These are phyloP conservation scores for Angomonas deanei DNA, from an alignment of 208 protist genomes.

Conservation along the genomic window DNA sequence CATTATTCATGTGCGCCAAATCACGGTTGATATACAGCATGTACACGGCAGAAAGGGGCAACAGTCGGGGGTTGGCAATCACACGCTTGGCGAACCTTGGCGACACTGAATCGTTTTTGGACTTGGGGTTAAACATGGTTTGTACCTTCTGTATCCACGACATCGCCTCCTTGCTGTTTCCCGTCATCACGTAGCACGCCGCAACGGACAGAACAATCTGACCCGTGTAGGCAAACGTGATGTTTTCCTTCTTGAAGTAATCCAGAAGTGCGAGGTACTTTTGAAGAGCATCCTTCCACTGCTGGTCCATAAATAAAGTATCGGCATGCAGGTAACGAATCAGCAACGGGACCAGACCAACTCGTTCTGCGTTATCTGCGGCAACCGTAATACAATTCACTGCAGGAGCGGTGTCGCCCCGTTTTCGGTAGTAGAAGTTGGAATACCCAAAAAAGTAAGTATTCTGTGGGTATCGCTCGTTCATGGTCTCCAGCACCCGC, in stretches of 20 bases:
- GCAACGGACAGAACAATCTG: constrained; percentile 81
- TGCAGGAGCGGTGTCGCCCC: constrained; percentile 68
- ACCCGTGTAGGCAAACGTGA: constrained; percentile 85
- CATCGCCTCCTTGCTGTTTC: constrained; percentile 54
- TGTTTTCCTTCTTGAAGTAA: constrained; percentile 61
- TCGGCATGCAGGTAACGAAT: constrained; percentile 87
- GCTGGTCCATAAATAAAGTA: constrained; percentile 89
- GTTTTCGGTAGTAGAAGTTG: constrained; percentile 90
- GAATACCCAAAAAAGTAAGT: constrained; percentile 90
- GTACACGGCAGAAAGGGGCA: constrained; percentile 78
- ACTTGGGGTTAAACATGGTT: constrained; percentile 84
- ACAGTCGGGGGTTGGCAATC: constrained; percentile 58
- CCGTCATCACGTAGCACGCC: constrained; percentile 80
- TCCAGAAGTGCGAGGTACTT: constrained; percentile 61
- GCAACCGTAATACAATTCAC: constrained; percentile 62
- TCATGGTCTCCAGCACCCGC: constrained; percentile 73
- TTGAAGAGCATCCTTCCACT: constrained; percentile 62
- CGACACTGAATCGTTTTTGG: constrained; percentile 87
- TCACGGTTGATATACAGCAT: constrained; percentile 91
- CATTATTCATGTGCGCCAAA: constrained; percentile 83
- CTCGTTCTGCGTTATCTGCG: constrained; percentile 68
- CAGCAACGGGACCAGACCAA: constrained; percentile 65
- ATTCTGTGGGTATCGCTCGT: constrained; percentile 78
- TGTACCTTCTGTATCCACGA: constrained; percentile 77
- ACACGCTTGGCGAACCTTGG: constrained; percentile 79